A percentile compares a stretch with the other conserved stretches of the same genome.
Evolutionary conservation across 257 asterid species (phyloP).

Genomic region (Forsythia suspensa): DNA sequence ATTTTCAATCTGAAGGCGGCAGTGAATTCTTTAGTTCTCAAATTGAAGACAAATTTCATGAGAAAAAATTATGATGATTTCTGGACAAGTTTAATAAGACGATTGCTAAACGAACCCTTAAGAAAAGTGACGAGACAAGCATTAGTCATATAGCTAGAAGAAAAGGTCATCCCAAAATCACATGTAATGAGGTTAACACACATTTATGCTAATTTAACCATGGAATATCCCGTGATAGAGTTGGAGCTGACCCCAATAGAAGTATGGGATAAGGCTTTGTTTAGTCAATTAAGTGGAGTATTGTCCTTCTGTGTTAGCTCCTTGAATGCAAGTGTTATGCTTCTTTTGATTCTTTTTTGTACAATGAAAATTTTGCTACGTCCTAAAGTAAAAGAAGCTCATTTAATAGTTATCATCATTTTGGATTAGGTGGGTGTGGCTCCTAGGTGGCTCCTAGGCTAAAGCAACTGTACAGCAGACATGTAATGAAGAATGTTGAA

Average conservation of each 20-base stretch:
- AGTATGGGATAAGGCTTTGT: not conserved
- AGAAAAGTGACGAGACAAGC: too few species aligned
- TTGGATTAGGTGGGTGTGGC: not conserved
- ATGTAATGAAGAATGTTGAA: not conserved
- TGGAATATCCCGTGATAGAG: not conserved
- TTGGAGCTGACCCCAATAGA: not conserved
- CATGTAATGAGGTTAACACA: too few species aligned
- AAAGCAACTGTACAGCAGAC: not conserved
- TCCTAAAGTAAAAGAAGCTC: not conserved
- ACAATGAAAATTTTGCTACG: not conserved
- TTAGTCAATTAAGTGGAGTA: not conserved
- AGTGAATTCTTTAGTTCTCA: too few species aligned
- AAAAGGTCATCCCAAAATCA: too few species aligned
- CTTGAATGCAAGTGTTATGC: not conserved
- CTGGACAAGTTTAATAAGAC: too few species aligned
- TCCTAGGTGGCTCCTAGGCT: not conserved
- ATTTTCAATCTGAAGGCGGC: too few species aligned
- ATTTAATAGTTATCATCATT: not conserved
- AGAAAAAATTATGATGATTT: too few species aligned
- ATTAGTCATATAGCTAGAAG: too few species aligned
- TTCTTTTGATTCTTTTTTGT: too few species aligned
- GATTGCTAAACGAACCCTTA: too few species aligned
- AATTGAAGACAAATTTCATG: too few species aligned
- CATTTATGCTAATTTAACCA: not conserved
- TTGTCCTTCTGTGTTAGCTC: not conserved